Percentiles rank a stretch among this genome's conserved stretches.
Evolutionary conservation across 805 yeast species (phyloP).

Genomic region (Yarrowia hollandica): DNA sequence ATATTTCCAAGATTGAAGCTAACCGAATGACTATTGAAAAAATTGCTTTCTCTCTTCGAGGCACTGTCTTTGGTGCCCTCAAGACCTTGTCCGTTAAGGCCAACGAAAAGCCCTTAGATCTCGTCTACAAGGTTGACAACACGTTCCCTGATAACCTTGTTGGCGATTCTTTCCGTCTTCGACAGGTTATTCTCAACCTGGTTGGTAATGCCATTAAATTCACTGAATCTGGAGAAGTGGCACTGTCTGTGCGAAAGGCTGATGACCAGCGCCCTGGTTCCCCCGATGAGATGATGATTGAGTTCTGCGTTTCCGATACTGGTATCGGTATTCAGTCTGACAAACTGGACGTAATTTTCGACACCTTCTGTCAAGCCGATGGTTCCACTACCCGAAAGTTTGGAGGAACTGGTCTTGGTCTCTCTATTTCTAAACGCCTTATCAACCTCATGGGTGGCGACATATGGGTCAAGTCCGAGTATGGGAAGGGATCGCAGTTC

Average conservation of each 20-base stretch:
- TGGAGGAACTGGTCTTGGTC: conserved; percentile 90
- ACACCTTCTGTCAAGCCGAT: conserved; percentile 90
- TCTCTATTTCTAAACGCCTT: conserved; percentile 81
- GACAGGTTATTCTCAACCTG: conserved; percentile 82
- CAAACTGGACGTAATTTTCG: conserved; percentile 80
- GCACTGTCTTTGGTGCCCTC: conserved; percentile 86
- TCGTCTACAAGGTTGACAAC: conserved; percentile 78
- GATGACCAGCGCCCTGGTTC: conserved; percentile 41
- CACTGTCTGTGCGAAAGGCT: conserved; percentile 69
- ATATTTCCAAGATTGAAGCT: conserved; percentile 91
- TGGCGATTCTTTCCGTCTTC: conserved; percentile 84
- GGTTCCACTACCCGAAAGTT: conserved; percentile 90
- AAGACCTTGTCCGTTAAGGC: conserved; percentile 89
- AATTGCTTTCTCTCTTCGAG: conserved; percentile 80
- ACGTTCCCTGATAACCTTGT: conserved; percentile 83
- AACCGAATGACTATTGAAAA: conserved; percentile 91
- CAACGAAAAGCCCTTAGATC: conserved; percentile 77
- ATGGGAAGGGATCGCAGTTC: conserved; percentile 80
- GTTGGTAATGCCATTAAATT: conserved; percentile 91
- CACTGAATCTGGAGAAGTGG: conserved; percentile 79
- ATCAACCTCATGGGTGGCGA: conserved; percentile 93
- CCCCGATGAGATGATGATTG: conserved; percentile 57
- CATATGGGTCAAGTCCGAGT: conserved; percentile 82
- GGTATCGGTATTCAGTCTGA: conserved; percentile 89
- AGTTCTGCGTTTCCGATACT: conserved; percentile 85